These are phyloP conservation scores for Penicillium sp. DNA, from an alignment of 2,329 filamentous ascomycete species.

Conservation along the genomic window DNA sequence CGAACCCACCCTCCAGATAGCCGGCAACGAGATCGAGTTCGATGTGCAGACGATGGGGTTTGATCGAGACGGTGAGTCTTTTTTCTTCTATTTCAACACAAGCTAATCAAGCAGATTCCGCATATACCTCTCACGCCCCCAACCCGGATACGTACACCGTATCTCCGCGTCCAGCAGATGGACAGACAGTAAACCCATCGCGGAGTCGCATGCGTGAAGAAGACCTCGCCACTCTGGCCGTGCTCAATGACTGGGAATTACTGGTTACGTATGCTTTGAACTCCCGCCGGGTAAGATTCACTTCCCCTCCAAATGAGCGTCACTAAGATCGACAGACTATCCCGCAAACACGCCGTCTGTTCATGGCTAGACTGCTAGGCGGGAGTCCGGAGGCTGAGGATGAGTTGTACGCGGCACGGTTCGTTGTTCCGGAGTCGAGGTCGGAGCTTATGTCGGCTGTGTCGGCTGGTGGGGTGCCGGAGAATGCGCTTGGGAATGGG, in stretches of 20 bases:
- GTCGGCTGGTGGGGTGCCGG: background rate
- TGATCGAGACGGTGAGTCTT: slow-evolving; percentile 4
- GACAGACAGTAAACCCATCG: background rate
- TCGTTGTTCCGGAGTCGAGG: slow-evolving; percentile 20
- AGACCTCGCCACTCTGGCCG: slow-evolving; percentile 35
- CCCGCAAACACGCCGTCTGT: slow-evolving; percentile 36
- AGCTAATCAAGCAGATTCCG: background rate
- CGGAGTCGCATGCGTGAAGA: slow-evolving; percentile 29
- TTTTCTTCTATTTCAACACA: background rate
- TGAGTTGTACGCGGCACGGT: slow-evolving; percentile 26
- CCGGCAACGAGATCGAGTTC: slow-evolving; percentile 7
- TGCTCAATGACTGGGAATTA: slow-evolving; percentile 38
- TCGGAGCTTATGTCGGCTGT: slow-evolving; percentile 7
- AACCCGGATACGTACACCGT: background rate
- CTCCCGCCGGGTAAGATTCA: slow-evolving; percentile 32
- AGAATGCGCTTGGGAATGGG: slow-evolving; percentile 8
- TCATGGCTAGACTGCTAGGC: slow-evolving; percentile 33
- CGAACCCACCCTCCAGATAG: slow-evolving; percentile 3
- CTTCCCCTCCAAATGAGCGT: background rate
- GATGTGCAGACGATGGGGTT: slow-evolving; percentile 2
- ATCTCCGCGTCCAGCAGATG: background rate
- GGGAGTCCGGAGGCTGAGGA: slow-evolving; percentile 25
- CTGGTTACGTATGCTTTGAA: slow-evolving; percentile 39
- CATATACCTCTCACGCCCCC: slow-evolving; percentile 1
- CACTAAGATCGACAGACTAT: slow-evolving; percentile 27